Evolutionary conservation across 257 asterid genomes (phyloP).

Genomic region (Avicennia marina): DNA sequence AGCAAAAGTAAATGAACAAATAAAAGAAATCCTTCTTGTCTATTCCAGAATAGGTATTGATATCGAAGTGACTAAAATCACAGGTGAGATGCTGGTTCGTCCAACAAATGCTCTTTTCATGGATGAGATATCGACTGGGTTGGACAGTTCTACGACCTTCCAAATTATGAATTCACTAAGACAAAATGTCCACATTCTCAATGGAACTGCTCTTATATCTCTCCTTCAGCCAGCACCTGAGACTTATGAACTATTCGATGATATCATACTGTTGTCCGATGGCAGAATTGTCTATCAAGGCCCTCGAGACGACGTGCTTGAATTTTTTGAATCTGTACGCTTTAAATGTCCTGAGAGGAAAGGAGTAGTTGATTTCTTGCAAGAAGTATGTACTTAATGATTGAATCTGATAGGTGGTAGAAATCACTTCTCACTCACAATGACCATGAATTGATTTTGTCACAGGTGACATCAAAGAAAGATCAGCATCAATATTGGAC

Average conservation of each 20-base stretch:
- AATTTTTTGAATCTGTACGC: constrained; percentile 40
- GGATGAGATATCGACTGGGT: constrained; percentile 60
- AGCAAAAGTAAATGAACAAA: too few relatives aligned
- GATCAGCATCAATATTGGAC: constrained; percentile 49
- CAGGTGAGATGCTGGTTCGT: constrained; percentile 58
- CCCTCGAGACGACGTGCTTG: constrained; percentile 41
- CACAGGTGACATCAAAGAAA: constrained; percentile 46
- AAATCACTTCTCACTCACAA: neutral
- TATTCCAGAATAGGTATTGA: too few relatives aligned
- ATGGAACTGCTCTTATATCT: constrained; percentile 44
- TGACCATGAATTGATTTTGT: neutral
- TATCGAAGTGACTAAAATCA: neutral
- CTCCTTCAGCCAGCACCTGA: constrained; percentile 60
- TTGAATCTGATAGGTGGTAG: neutral
- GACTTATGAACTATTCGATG: constrained; percentile 45
- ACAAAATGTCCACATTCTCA: constrained; percentile 41
- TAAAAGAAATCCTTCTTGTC: too few relatives aligned
- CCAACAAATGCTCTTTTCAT: constrained; percentile 49
- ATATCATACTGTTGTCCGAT: constrained; percentile 37
- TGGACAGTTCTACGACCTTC: constrained; percentile 54
- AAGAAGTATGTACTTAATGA: constrained; percentile 31
- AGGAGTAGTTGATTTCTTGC: constrained; percentile 57
- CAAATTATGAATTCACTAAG: constrained; percentile 37
- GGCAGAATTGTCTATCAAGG: constrained; percentile 47
- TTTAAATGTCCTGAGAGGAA: constrained; percentile 51